Evolutionary conservation across 1,139 yeast species (phyloP).

Genomic region (Lodderomyces pseudojiufengensis): DNA sequence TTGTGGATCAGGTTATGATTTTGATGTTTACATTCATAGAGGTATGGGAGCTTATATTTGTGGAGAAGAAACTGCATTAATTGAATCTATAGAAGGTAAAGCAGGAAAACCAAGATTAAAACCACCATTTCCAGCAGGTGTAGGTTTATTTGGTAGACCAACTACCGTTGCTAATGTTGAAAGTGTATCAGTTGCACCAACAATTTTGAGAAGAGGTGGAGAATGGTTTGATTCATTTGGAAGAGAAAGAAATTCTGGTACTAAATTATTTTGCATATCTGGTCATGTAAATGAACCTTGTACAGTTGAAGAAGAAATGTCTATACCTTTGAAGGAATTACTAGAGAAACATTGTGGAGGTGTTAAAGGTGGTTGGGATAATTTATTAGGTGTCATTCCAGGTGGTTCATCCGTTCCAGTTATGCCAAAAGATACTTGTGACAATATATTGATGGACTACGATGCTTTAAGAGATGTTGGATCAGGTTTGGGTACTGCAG

Average conservation of each 20-base stretch:
- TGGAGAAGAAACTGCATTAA: slow-evolving; percentile 87
- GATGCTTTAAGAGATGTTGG: slow-evolving; percentile 83
- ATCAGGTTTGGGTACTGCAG: slow-evolving; percentile 88
- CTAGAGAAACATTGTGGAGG: slow-evolving; percentile 89
- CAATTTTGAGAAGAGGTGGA: slow-evolving; percentile 84
- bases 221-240: slow-evolving; percentile 83
- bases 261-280: slow-evolving; percentile 78
- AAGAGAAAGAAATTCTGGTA: slow-evolving; percentile 78
- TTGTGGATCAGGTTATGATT: slow-evolving; percentile 81
- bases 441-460: slow-evolving; percentile 73
- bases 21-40: slow-evolving; percentile 78
- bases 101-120: slow-evolving; percentile 90
- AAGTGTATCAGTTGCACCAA: slow-evolving; percentile 85
- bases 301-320: slow-evolving; percentile 92
- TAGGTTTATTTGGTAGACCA: slow-evolving; percentile 86
- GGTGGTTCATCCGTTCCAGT: slow-evolving; percentile 88
- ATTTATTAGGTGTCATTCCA: slow-evolving; percentile 78
- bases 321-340: slow-evolving; percentile 75
- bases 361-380: slow-evolving; percentile 88
- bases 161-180: slow-evolving; percentile 87
- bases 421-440: slow-evolving; percentile 64
- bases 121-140: slow-evolving; percentile 95
- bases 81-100: slow-evolving; percentile 85
- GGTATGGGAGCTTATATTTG: slow-evolving; percentile 92
- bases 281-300: slow-evolving; percentile 91